These are phyloP conservation scores for Boletus fagicola DNA, from an alignment of 768 basidiomycete genomes.

Conservation along the genomic window DNA sequence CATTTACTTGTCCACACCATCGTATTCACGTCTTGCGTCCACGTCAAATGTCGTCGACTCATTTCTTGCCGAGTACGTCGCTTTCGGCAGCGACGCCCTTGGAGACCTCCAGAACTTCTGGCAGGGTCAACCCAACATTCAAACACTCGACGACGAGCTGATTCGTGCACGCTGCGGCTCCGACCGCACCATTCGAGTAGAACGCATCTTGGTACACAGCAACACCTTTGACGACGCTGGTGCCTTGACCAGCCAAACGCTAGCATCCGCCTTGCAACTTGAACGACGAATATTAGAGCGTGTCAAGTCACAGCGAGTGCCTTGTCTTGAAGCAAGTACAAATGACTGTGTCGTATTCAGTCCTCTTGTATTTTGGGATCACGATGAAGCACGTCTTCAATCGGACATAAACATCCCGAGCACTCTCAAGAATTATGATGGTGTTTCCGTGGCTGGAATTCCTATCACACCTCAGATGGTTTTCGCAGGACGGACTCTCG, in stretches of 20 bases:
- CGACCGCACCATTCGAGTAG: conserved; percentile 70
- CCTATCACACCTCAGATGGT: conserved; percentile 73
- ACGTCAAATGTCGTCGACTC: conserved; percentile 59
- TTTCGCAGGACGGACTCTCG: conserved; percentile 61
- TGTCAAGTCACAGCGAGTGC: conserved; percentile 38
- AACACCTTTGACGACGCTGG: conserved; percentile 40
- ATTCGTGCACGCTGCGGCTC: conserved; percentile 68
- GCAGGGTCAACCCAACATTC: conserved; percentile 62
- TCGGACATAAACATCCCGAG: conserved; percentile 57
- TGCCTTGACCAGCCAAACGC: conserved; percentile 58
- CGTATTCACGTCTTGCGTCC: conserved; percentile 54
- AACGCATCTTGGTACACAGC: conserved; percentile 72
- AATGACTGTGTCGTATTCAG: conserved; percentile 69
- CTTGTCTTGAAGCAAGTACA: conserved; percentile 54
- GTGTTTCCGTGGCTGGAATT: conserved; percentile 57
- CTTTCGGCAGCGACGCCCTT: conserved; percentile 52
- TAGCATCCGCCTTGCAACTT: conserved; percentile 62
- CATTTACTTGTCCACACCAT: conserved; percentile 73
- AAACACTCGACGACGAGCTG: conserved; percentile 66
- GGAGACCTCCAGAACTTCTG: conserved; percentile 71
- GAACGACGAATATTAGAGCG: conserved; percentile 54
- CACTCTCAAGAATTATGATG: conserved; percentile 55
- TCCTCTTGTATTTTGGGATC: conserved; percentile 72
- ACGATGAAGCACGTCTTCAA: conserved; percentile 52
- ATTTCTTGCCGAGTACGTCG: conserved; percentile 52